These are phyloP conservation scores for Rhizophagus clarus DNA, from an alignment of 192 early-diverging fungal genomes.

Conservation along the genomic window DNA sequence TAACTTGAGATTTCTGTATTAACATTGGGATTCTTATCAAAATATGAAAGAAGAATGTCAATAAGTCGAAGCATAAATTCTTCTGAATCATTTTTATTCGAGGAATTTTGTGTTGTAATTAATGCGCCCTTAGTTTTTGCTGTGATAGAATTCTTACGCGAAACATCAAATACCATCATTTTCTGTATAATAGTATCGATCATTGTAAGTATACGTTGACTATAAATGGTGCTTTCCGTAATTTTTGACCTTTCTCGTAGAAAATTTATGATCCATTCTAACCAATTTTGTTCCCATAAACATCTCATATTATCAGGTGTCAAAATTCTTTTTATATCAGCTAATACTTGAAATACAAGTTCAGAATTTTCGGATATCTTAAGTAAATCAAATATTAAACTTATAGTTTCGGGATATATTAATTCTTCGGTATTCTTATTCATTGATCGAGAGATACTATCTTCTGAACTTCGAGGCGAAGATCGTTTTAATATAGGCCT, in stretches of 20 bases:
- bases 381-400: constrained; percentile 40
- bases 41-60: constrained; percentile 41
- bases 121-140: constrained; percentile 37
- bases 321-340: constrained; percentile 45
- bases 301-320: constrained; percentile 45
- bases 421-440: constrained; percentile 45
- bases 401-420: constrained; percentile 41
- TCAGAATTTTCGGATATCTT: constrained; percentile 39
- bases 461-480: background rate
- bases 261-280: constrained; percentile 41
- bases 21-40: constrained; percentile 46
- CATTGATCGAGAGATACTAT: constrained; percentile 18
- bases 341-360: constrained; percentile 41
- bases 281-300: constrained; percentile 45
- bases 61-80: constrained; percentile 41
- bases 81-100: constrained; percentile 31
- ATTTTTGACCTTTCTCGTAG: constrained; percentile 37
- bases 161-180: constrained; percentile 48
- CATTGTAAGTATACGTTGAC: constrained; percentile 41
- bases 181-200: constrained; percentile 46
- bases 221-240: constrained; percentile 36
- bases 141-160: constrained; percentile 39
- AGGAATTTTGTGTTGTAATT: constrained; percentile 15
- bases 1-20: constrained; percentile 40
- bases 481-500: constrained; percentile 25